Evolutionary conservation across 129 eudicot species (phyloP).

Genomic region (Daucus carota): DNA sequence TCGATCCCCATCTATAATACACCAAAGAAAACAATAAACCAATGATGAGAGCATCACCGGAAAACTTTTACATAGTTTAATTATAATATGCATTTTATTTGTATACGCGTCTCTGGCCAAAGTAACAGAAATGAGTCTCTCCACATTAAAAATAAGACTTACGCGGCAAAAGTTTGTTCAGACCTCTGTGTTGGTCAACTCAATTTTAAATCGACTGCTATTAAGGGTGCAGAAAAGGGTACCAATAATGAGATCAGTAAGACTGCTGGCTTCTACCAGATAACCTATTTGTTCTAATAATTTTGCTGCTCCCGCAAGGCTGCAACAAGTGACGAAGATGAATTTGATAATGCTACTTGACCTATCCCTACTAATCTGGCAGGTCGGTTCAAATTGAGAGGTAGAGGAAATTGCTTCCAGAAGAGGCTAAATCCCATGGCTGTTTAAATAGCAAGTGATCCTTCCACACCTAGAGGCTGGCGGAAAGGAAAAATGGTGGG

Average conservation of each 20-base stretch:
- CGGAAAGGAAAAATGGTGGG: not conserved
- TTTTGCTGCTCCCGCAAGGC: not conserved
- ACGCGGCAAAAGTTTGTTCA: not conserved
- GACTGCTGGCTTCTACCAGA: not conserved
- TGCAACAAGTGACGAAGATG: not conserved
- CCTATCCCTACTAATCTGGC: not conserved
- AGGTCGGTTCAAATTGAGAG: not conserved
- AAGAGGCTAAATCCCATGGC: not conserved
- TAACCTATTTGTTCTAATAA: not conserved
- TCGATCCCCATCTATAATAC: slow-evolving; percentile 52
- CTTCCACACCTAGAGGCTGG: not conserved
- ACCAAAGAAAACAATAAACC: not conserved
- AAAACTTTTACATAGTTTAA: not conserved
- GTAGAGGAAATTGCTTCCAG: not conserved
- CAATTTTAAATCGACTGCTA: not conserved
- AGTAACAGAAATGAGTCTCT: not conserved
- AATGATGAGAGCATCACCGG: not conserved
- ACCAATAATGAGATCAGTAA: not conserved
- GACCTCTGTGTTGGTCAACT: not conserved
- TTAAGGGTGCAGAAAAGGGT: not conserved
- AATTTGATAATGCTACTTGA: not conserved
- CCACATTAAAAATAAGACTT: not conserved
- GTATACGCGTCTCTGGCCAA: not conserved
- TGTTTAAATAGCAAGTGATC: not conserved
- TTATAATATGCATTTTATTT: not conserved